A percentile compares a stretch with the other conserved stretches of the same genome.
Conservation (phyloP, 2,329 filamentous ascomycete species). For the Fusarium pseudoanthophilum region DNA sequence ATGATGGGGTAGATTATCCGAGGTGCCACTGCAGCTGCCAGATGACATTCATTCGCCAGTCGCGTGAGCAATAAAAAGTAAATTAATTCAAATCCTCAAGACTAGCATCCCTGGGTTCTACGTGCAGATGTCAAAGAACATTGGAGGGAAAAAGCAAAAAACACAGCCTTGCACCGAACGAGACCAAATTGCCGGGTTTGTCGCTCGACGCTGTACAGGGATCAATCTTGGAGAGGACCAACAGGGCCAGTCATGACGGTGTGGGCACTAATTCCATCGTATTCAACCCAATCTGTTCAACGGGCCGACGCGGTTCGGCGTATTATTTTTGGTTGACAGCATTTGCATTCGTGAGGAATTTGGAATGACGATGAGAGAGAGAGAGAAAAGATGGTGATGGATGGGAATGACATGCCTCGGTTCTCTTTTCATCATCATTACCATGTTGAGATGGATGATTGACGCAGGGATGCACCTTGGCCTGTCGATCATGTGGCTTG, state of each 20-base stretch:
- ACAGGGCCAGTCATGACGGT: slow-evolving; percentile 9
- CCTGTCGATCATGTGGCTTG: slow-evolving; percentile 19
- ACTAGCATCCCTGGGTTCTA: not conserved
- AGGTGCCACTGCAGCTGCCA: slow-evolving; percentile 13
- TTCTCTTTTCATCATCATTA: not conserved
- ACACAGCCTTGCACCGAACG: not conserved
- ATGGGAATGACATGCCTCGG: not conserved
- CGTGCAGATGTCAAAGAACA: slow-evolving; percentile 1
- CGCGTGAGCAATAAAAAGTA: not conserved
- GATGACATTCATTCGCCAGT: not conserved
- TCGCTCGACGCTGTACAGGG: slow-evolving; percentile 5
- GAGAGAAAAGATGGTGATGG: not conserved
- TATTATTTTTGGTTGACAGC: not conserved
- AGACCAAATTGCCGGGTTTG: slow-evolving; percentile 17
- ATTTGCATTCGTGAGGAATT: not conserved
- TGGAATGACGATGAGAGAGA: not conserved
- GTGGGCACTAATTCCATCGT: slow-evolving; percentile 18
- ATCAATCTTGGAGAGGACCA: not conserved
- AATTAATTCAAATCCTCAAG: not conserved
- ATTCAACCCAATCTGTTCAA: not conserved
- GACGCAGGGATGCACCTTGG: slow-evolving; percentile 14
- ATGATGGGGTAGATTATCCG: not conserved
- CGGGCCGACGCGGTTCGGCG: slow-evolving; percentile 21
- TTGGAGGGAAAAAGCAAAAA: slow-evolving; percentile 19
- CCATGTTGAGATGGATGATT: slow-evolving; percentile 7